Evolutionary conservation across 2,329 filamentous ascomycete species (phyloP).

Genomic region (Pseudogymnoascus destructans): DNA sequence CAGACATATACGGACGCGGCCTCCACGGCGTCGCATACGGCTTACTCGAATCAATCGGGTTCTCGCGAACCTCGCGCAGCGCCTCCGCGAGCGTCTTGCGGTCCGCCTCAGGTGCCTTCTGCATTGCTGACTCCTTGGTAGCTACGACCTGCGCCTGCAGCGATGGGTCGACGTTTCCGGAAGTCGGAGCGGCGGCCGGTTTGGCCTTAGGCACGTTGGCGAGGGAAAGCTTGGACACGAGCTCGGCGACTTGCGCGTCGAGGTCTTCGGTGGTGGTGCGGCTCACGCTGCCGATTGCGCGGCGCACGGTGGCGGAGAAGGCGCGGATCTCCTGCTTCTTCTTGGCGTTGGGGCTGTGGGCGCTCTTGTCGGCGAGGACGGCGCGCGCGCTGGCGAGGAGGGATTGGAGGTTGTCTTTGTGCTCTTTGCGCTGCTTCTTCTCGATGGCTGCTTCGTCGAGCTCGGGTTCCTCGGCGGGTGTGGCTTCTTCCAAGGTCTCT

Average conservation of each 20-base stretch:
- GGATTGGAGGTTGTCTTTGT: conserved; percentile 30
- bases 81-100: conserved; percentile 11
- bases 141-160: conserved; percentile 13
- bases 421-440: conserved; percentile 28
- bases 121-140: background rate
- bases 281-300: conserved; percentile 26
- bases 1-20: conserved; percentile 73
- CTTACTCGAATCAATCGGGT: conserved; percentile 63
- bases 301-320: conserved; percentile 44
- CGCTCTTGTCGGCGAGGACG: conserved; percentile 41
- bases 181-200: conserved; percentile 12
- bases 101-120: conserved; percentile 19
- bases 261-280: conserved; percentile 34
- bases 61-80: conserved; percentile 40
- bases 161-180: conserved; percentile 18
- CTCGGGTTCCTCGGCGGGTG: conserved; percentile 1
- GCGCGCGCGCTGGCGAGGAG: conserved; percentile 45
- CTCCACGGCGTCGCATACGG: conserved; percentile 87
- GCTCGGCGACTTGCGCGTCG: conserved; percentile 39
- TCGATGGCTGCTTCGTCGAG: conserved; percentile 29
- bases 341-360: conserved; percentile 45
- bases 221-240: conserved; percentile 36
- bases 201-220: conserved; percentile 18
- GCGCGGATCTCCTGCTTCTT: conserved; percentile 62
- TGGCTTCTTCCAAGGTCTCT: conserved; percentile 5